phyloP scores from a whole-genome alignment of 2,329 filamentous ascomycete species.

The Bimuria novae-zelandiae region DNA sequence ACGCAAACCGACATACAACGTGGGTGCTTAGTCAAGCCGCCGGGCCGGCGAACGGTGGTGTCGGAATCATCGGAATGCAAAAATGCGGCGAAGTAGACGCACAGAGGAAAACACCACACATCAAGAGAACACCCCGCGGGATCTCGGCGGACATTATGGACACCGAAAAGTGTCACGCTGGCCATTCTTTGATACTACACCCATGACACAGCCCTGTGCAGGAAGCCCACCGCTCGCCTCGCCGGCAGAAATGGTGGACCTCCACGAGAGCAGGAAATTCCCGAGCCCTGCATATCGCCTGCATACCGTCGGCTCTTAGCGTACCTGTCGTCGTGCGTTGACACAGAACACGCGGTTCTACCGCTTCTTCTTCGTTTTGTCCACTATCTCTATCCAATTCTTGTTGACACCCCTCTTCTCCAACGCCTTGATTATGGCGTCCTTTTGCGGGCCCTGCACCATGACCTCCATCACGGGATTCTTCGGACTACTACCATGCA shows the following conservation, averaged over 20 bases:
- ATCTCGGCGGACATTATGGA: slow-evolving; percentile 2
- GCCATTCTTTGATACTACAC: not conserved
- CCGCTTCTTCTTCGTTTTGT: slow-evolving; percentile 66
- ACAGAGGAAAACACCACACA: not conserved
- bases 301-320: no score
- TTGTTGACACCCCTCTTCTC: slow-evolving; percentile 62
- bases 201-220: not conserved
- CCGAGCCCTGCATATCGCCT: not conserved
- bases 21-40: no score
- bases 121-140: not conserved
- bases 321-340: not conserved
- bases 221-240: not conserved
- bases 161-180: slow-evolving; percentile 4
- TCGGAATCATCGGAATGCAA: no score
- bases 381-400: slow-evolving; percentile 66
- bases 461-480: slow-evolving; percentile 69
- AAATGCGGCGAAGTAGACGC: not conserved
- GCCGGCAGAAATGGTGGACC: not conserved
- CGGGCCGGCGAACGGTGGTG: no score
- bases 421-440: slow-evolving; percentile 63
- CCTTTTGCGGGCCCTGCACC: slow-evolving; percentile 69
- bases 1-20: no score
- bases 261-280: not conserved
- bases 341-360: not conserved
- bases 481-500: slow-evolving; percentile 63